Evolutionary conservation across 176 grass and related monocot genomes (phyloP).

Genomic region (Metroxylon sagu): DNA sequence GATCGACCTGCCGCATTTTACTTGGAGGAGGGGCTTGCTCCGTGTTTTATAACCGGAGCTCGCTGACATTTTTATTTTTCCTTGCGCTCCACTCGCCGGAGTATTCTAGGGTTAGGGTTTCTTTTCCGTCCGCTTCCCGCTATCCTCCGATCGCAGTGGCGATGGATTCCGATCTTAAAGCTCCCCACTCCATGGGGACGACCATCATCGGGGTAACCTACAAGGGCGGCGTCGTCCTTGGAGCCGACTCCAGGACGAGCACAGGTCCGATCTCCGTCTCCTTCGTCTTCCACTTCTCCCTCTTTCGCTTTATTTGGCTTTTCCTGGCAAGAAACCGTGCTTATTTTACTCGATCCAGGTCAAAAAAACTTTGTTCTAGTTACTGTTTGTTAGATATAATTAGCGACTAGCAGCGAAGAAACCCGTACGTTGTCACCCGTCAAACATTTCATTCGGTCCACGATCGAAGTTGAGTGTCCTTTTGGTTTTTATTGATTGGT

Average conservation of each 20-base stretch:
- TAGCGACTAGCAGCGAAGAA: too few species aligned
- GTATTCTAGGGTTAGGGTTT: too few species aligned
- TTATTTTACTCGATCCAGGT: neutral
- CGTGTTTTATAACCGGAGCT: too few species aligned
- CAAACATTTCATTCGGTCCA: too few species aligned
- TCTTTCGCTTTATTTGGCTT: neutral
- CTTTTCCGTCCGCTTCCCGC: too few species aligned
- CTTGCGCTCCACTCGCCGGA: too few species aligned
- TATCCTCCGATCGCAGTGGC: neutral
- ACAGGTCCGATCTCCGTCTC: slow-evolving; percentile 32
- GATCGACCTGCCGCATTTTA: too few species aligned
- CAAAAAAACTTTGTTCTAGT: neutral
- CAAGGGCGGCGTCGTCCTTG: slow-evolving; percentile 70
- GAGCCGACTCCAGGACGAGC: slow-evolving; percentile 90
- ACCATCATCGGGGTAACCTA: slow-evolving; percentile 87
- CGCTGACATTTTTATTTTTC: too few species aligned
- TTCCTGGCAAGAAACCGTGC: neutral
- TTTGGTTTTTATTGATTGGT: slow-evolving; percentile 2
- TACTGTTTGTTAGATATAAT: too few species aligned
- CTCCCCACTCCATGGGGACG: slow-evolving; percentile 58
- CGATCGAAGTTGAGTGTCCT: neutral
- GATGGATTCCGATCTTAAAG: slow-evolving; percentile 29
- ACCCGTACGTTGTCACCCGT: too few species aligned
- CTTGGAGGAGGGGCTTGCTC: too few species aligned
- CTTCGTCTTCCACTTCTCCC: neutral